phyloP scores from a whole-genome alignment of 495 filamentous ascomycete species.

The Penicillium taxi region DNA sequence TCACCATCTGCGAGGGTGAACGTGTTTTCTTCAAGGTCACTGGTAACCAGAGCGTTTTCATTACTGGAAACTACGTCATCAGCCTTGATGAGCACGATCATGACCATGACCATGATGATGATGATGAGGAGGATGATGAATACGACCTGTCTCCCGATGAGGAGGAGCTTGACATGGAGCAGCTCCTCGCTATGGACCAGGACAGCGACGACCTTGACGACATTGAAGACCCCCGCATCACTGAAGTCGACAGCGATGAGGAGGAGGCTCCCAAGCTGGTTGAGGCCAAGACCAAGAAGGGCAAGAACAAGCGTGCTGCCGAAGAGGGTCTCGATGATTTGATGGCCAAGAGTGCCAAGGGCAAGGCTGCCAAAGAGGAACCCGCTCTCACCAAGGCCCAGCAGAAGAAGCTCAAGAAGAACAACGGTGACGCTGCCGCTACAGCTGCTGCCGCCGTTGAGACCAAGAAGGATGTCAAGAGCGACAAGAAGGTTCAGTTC shows the following conservation, averaged over 20 bases:
- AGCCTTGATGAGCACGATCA: slow-evolving; percentile 44
- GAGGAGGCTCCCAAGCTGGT: slow-evolving; percentile 73
- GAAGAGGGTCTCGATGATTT: slow-evolving; percentile 61
- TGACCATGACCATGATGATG: slow-evolving; percentile 53
- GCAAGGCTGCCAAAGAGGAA: slow-evolving; percentile 46
- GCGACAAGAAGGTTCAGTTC: slow-evolving; percentile 96
- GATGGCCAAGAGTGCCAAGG: slow-evolving; percentile 62
- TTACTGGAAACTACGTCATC: slow-evolving; percentile 92
- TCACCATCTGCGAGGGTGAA: slow-evolving; percentile 80
- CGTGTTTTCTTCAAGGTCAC: slow-evolving; percentile 82
- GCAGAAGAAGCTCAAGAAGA: slow-evolving; percentile 97
- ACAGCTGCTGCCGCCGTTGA: slow-evolving; percentile 76
- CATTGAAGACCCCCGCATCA: slow-evolving; percentile 70
- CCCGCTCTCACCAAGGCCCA: slow-evolving; percentile 84
- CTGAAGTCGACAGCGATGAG: slow-evolving; percentile 78
- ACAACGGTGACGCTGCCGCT: slow-evolving; percentile 72
- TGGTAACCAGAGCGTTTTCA: slow-evolving; percentile 80
- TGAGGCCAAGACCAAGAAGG: slow-evolving; percentile 66
- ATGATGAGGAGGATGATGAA: slow-evolving; percentile 66
- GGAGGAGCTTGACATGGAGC: slow-evolving; percentile 40
- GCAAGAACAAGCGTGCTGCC: slow-evolving; percentile 81
- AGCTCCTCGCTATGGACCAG: slow-evolving; percentile 54
- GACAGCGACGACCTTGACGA: slow-evolving; percentile 80
- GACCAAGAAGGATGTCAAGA: slow-evolving; percentile 39
- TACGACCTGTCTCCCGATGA: slow-evolving; percentile 77